Evolutionary conservation across 2,329 filamentous ascomycete species (phyloP).

Genomic region (Penicillium sp.): DNA sequence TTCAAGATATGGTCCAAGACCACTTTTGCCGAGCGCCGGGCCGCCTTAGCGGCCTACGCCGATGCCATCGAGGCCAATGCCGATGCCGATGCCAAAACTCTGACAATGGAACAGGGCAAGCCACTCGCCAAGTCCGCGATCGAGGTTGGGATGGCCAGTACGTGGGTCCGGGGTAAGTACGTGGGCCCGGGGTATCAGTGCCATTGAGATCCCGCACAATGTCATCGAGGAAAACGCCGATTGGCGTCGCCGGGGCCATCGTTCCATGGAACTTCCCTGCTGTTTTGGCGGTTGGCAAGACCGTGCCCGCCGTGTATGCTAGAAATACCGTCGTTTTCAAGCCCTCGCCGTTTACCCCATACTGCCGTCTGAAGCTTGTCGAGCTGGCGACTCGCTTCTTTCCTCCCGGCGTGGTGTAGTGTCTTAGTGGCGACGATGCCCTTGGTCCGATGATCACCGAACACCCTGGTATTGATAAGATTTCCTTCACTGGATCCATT

Average conservation of each 20-base stretch:
- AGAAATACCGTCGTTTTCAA: slow-evolving; percentile 56
- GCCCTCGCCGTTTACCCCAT: slow-evolving; percentile 53
- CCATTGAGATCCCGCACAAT: slow-evolving; percentile 45
- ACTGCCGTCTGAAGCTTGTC: slow-evolving; percentile 55
- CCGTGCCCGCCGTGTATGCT: slow-evolving; percentile 50
- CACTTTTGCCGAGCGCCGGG: slow-evolving; percentile 33
- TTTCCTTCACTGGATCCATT: slow-evolving; percentile 59
- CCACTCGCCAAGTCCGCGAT: slow-evolving; percentile 29
- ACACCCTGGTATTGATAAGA: slow-evolving; percentile 56
- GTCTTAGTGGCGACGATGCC: slow-evolving; percentile 54
- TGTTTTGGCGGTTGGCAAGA: slow-evolving; percentile 49
- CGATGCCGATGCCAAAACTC: slow-evolving; percentile 37
- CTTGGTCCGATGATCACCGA: slow-evolving; percentile 54
- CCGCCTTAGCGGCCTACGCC: slow-evolving; percentile 33
- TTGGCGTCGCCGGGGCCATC: slow-evolving; percentile 52
- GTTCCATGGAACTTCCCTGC: slow-evolving; percentile 59
- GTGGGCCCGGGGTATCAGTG: slow-evolving; percentile 23
- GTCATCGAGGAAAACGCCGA: slow-evolving; percentile 48
- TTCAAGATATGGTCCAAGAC: slow-evolving; percentile 48
- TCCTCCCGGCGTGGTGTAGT: slow-evolving; percentile 57
- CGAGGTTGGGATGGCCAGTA: slow-evolving; percentile 29
- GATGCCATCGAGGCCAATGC: slow-evolving; percentile 36
- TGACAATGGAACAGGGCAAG: slow-evolving; percentile 47
- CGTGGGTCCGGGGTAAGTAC: slow-evolving; percentile 25
- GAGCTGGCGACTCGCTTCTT: slow-evolving; percentile 52